These are phyloP conservation scores for Amaranthus palmeri DNA, from an alignment of 148 eudicot species.

Conservation along the genomic window DNA sequence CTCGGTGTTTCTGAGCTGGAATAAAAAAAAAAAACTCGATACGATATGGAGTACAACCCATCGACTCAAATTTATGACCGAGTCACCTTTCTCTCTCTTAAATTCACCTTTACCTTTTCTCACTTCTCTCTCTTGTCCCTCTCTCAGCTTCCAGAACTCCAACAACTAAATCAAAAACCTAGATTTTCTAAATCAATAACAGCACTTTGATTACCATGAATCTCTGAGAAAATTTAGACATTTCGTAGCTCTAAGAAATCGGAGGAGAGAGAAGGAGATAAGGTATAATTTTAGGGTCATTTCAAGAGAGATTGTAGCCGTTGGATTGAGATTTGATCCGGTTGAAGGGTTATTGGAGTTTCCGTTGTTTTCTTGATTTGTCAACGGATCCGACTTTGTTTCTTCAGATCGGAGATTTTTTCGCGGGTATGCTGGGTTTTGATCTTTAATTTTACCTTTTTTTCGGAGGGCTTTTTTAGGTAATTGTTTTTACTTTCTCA, in stretches of 20 bases:
- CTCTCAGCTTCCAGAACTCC: too few species aligned
- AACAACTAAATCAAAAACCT: too few species aligned
- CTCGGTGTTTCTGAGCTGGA: too few species aligned
- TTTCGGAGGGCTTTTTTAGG: background rate
- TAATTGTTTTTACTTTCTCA: background rate
- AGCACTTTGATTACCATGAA: too few species aligned
- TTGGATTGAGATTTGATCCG: slow-evolving; percentile 24
- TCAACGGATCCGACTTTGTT: slow-evolving; percentile 27
- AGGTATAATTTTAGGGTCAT: slow-evolving; percentile 4
- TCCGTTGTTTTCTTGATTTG: slow-evolving; percentile 2
- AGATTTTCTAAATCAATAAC: too few species aligned
- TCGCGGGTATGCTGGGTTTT: slow-evolving; percentile 3
- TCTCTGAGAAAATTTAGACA: background rate
- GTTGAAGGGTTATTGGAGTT: background rate
- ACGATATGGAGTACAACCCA: too few species aligned
- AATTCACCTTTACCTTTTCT: background rate
- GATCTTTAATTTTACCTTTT: background rate
- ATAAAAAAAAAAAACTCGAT: too few species aligned
- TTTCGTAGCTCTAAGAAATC: slow-evolving; percentile 14
- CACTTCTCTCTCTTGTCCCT: slow-evolving; percentile 6
- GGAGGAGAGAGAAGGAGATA: slow-evolving; percentile 2
- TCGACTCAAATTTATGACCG: too few species aligned
- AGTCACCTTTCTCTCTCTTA: too few species aligned
- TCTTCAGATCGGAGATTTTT: slow-evolving; percentile 13
- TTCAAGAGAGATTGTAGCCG: background rate